Conservation (phyloP, 306 rosid species). For the Prunus armeniaca region DNA sequence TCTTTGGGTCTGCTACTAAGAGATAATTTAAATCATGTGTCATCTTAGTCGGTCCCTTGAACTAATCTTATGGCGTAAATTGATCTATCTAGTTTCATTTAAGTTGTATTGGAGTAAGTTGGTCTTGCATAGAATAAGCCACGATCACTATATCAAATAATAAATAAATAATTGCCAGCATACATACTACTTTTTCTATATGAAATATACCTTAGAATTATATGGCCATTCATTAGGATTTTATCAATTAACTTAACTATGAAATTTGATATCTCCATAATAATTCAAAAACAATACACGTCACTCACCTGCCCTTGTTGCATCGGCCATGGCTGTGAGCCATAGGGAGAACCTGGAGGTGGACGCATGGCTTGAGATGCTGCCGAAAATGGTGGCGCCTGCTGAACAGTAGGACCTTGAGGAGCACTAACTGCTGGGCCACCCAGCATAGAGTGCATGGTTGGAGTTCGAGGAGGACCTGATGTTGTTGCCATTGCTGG, state of each 20-base stretch:
- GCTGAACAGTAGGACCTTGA: conserved; percentile 50
- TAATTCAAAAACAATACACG: background rate
- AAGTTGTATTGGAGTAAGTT: background rate
- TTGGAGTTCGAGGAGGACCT: conserved; percentile 32
- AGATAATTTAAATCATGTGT: background rate
- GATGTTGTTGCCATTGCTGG: conserved; percentile 13
- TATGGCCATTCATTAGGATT: background rate
- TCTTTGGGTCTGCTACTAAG: background rate
- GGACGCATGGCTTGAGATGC: conserved; percentile 50
- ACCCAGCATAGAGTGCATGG: conserved; percentile 34
- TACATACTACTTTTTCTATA: background rate
- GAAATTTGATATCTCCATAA: background rate
- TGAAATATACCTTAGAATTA: background rate
- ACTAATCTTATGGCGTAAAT: background rate
- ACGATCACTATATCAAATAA: background rate
- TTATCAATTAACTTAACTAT: conserved; percentile 11
- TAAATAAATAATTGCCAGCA: background rate
- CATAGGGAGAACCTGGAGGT: conserved; percentile 58
- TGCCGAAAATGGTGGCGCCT: conserved; percentile 55
- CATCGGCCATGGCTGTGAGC: conserved; percentile 68
- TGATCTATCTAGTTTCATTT: background rate
- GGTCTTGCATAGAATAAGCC: background rate
- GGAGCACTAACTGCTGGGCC: conserved; percentile 34
- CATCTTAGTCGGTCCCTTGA: background rate
- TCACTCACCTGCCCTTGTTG: conserved; percentile 71